Evolutionary conservation across 768 basidiomycete genomes (phyloP).

Genomic region (Suillus americanus): DNA sequence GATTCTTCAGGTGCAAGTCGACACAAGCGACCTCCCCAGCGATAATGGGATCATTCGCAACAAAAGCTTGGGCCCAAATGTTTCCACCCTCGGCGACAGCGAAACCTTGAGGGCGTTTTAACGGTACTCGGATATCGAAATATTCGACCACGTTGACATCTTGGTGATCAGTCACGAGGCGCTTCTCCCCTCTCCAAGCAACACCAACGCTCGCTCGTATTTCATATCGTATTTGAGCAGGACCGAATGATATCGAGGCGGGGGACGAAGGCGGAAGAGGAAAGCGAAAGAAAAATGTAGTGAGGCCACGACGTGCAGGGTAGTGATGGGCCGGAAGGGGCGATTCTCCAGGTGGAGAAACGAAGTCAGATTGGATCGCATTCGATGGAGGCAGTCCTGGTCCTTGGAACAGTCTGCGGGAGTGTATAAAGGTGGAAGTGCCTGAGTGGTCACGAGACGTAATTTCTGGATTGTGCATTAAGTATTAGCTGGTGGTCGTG

Average conservation of each 20-base stretch:
- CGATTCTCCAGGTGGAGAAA: conserved; percentile 52
- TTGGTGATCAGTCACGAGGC: conserved; percentile 62
- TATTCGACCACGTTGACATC: conserved; percentile 65
- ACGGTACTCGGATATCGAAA: conserved; percentile 36
- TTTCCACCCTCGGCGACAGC: conserved; percentile 77
- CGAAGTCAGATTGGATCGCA: conserved; percentile 61
- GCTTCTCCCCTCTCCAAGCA: conserved; percentile 71
- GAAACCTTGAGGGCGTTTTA: conserved; percentile 52
- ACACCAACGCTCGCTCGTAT: conserved; percentile 71
- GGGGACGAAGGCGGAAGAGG: conserved; percentile 68
- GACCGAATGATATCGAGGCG: conserved; percentile 68
- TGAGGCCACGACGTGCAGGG: conserved; percentile 71
- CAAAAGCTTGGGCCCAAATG: conserved; percentile 69
- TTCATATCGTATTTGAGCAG: conserved; percentile 71
- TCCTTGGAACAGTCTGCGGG: conserved; percentile 73
- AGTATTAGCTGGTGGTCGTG: conserved; percentile 1
- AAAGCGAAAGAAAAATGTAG: conserved; percentile 80
- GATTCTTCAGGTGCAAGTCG: conserved; percentile 80
- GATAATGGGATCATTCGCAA: conserved; percentile 62
- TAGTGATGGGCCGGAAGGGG: conserved; percentile 64
- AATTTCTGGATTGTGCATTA: conserved; percentile 49
- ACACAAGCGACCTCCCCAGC: conserved; percentile 72
- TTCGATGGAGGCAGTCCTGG: conserved; percentile 82
- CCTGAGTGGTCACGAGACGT: conserved; percentile 79
- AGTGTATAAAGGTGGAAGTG: conserved; percentile 73